phyloP scores from a whole-genome alignment of 2,329 filamentous ascomycete genomes.

The Coniochaeta ligniaria region DNA sequence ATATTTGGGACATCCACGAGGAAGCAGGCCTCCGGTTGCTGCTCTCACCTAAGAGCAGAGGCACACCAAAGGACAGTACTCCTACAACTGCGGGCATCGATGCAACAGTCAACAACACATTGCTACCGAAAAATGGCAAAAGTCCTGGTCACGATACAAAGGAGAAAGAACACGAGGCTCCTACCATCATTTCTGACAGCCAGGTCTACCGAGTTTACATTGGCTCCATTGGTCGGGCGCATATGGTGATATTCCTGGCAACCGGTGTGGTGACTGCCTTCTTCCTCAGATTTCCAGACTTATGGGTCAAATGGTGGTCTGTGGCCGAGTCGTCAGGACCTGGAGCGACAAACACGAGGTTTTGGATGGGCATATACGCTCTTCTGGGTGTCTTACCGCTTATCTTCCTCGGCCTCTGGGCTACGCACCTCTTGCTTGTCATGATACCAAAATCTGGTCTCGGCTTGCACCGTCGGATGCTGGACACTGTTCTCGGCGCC shows the following conservation, averaged over 20 bases:
- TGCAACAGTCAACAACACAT: background rate
- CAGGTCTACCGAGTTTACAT: slow-evolving; percentile 13
- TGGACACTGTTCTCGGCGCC: slow-evolving; percentile 33
- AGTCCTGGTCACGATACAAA: background rate
- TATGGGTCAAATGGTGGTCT: slow-evolving; percentile 18
- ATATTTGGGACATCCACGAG: background rate
- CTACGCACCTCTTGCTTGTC: slow-evolving; percentile 30
- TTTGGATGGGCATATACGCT: slow-evolving; percentile 14
- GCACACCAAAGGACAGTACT: background rate
- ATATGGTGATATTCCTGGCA: slow-evolving; percentile 10
- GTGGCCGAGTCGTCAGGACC: slow-evolving; percentile 8
- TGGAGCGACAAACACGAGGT: slow-evolving; percentile 5
- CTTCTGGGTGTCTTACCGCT: slow-evolving; percentile 9
- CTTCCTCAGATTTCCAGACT: slow-evolving; percentile 11
- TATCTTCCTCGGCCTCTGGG: slow-evolving; percentile 2
- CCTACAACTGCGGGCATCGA: background rate
- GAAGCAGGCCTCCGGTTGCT: background rate
- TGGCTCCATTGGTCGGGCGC: slow-evolving; percentile 8
- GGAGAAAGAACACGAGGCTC: background rate
- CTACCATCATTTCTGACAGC: slow-evolving; percentile 2
- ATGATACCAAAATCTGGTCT: slow-evolving; percentile 38
- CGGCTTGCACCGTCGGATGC: slow-evolving; percentile 36
- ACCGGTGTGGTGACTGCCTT: slow-evolving; percentile 9
- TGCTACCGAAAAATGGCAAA: background rate
- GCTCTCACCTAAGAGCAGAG: background rate